Evolutionary conservation across 1,284 basidiomycete genomes (phyloP), one percentile per base, ranked within the genome.

Genomic region (Amylostereum areolatum): DNA sequence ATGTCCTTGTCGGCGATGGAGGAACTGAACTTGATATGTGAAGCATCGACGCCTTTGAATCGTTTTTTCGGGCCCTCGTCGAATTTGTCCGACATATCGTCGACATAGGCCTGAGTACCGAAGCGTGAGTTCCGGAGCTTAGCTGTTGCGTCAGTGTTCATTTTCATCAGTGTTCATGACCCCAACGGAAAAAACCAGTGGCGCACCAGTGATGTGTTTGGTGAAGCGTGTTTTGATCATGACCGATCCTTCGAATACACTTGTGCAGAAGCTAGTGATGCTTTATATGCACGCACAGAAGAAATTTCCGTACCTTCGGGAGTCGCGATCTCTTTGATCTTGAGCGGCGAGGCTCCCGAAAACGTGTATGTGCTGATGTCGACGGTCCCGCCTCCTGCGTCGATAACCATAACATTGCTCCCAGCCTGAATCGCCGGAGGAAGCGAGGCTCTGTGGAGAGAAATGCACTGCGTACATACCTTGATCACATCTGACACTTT

Each of bases 31-130:
- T 68, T 70, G 53, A 80, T 73, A 46, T 67, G 75, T 4, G 71
- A 69, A 1, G 70, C 68, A 44, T 72, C 72, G 2, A 65, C 60
- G 45, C 68, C 65, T 6, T 70, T 64, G 52, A 80, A 77, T 36
- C 66, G 63, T 42, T 72, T 60, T 50, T 80, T 81, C 10, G 77
- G 72, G 0, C 70, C 71, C 51, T 70, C 74, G 59, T 81, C 78
- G 37, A 39, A 39, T 25, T 39, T 25, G 5, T 39, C 12, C 6
- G 12, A 12, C 5, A 39, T 39, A 6, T 12, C 37, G 5, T 6
- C 7, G 7, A 39, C 37, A 25, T 25, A 39, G 12, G 7, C 37
- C 6, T 39, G 9, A 9, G 34, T 35, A 9, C 34, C 12, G 27
- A 39, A 39, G 7, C 5, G 5, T n/a, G 37, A 39, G 37, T 39